Evolutionary conservation across 495 filamentous ascomycete genomes (phyloP).

Genomic region (Neurospora sp.): DNA sequence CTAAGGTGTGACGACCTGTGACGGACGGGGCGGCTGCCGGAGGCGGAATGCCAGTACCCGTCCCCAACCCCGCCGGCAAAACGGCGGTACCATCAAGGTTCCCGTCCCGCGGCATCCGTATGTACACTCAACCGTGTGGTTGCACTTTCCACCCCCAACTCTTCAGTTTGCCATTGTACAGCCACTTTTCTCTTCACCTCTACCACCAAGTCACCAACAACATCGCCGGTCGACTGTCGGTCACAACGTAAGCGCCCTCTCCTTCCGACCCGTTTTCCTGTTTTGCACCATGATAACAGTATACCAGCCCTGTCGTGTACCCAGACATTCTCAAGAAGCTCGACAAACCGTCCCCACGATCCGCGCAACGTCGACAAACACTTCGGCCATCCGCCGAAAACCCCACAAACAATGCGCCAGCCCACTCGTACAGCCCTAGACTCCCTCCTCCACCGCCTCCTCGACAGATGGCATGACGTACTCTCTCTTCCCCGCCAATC

Average conservation of each 20-base stretch:
- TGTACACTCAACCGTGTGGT: not conserved
- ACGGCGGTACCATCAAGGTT: not conserved
- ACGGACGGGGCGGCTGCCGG: not conserved
- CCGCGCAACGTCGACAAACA: not conserved
- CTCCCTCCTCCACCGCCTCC: constrained; percentile 18
- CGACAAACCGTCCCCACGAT: not conserved
- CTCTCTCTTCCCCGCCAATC: constrained; percentile 31
- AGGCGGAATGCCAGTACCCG: not conserved
- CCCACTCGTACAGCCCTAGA: not conserved
- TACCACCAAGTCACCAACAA: not conserved
- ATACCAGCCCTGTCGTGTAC: not conserved
- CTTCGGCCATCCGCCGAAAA: not conserved
- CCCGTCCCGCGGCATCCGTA: not conserved
- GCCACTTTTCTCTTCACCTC: not conserved
- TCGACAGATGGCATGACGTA: constrained; percentile 31
- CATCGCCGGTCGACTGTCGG: not conserved
- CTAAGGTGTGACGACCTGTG: too few species aligned
- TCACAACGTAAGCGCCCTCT: not conserved
- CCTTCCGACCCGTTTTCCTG: not conserved
- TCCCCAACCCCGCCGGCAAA: not conserved
- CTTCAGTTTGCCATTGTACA: not conserved
- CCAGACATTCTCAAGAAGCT: not conserved
- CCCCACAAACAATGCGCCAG: not conserved
- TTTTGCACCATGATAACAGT: not conserved
- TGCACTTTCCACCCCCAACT: not conserved